A percentile compares a stretch with the other conserved stretches of the same genome.
Conservation (phyloP, 2,329 filamentous ascomycete genomes). For the Ilyonectria mors-panacis region DNA sequence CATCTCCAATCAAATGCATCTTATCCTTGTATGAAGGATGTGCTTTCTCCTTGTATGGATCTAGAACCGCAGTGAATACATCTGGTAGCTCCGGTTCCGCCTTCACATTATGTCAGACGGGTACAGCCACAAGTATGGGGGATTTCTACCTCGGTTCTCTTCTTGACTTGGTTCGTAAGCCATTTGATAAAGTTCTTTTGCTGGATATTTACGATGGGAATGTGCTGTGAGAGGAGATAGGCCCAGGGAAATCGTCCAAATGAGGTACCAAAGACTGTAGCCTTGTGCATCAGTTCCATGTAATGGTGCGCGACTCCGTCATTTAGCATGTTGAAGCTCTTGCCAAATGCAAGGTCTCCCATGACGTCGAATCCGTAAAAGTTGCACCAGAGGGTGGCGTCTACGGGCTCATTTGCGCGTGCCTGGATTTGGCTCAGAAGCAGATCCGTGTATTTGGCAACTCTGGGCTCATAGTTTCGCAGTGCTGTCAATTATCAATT, state of each 20-base stretch:
- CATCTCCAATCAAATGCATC: slow-evolving; percentile 48
- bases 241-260: slow-evolving; percentile 15
- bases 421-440: slow-evolving; percentile 10
- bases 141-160: not conserved
- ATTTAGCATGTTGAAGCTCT: slow-evolving; percentile 32
- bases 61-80: slow-evolving; percentile 24
- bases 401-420: not conserved
- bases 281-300: slow-evolving; percentile 9
- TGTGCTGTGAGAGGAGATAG: not conserved
- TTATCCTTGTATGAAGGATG: slow-evolving; percentile 41
- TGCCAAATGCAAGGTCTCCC: slow-evolving; percentile 35
- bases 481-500: slow-evolving; percentile 3
- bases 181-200: not conserved
- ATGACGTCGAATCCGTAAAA: slow-evolving; percentile 39
- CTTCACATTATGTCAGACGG: slow-evolving; percentile 14
- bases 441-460: slow-evolving; percentile 22
- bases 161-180: not conserved
- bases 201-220: not conserved
- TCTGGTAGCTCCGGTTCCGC: slow-evolving; percentile 23
- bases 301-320: slow-evolving; percentile 18
- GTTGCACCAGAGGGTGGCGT: slow-evolving; percentile 23
- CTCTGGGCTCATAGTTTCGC: slow-evolving; percentile 33
- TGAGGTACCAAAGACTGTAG: slow-evolving; percentile 1
- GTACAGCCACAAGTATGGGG: not conserved
- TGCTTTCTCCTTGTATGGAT: slow-evolving; percentile 8